Conservation (phyloP, 73 alveolate genomes). For the Effrenium voratum region DNA sequence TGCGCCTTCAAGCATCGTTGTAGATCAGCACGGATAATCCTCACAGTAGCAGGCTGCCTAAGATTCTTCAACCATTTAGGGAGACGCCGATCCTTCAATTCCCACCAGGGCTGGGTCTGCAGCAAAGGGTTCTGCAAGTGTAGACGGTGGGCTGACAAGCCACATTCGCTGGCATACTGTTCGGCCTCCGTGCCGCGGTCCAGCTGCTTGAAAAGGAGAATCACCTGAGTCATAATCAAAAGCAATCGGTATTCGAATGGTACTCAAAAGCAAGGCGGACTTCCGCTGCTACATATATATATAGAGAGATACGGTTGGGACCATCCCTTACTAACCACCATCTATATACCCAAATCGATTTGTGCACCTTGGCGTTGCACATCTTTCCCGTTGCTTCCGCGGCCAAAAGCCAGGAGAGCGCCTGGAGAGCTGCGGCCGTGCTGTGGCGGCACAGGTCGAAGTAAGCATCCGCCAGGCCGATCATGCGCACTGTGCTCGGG, state of each 20-base stretch:
- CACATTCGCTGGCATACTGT: neutral
- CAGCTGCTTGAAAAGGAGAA: constrained; percentile 21
- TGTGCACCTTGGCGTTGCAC: constrained; percentile 71
- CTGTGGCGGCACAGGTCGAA: constrained; percentile 62
- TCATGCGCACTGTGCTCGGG: neutral
- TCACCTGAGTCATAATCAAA: too few species aligned
- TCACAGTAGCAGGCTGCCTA: neutral
- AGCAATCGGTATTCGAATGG: too few species aligned
- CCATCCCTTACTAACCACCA: too few species aligned
- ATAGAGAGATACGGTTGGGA: too few species aligned
- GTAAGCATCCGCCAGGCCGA: constrained; percentile 29
- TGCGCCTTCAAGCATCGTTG: neutral
- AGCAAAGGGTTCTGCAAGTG: constrained; percentile 56
- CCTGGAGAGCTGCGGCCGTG: neutral
- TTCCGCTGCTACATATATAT: too few species aligned
- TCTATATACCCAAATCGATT: too few species aligned
- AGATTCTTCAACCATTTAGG: constrained; percentile 35
- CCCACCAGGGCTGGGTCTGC: constrained; percentile 54
- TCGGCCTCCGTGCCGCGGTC: constrained; percentile 17
- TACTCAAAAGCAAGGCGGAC: too few species aligned
- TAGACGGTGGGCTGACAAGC: neutral
- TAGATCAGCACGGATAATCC: constrained; percentile 20
- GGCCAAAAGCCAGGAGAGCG: neutral
- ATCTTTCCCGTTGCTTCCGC: neutral
- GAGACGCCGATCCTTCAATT: neutral